A percentile compares a stretch with the other conserved stretches of the same genome.
Conservation (phyloP, 345 rosid species). For the Euphorbia peplus region DNA sequence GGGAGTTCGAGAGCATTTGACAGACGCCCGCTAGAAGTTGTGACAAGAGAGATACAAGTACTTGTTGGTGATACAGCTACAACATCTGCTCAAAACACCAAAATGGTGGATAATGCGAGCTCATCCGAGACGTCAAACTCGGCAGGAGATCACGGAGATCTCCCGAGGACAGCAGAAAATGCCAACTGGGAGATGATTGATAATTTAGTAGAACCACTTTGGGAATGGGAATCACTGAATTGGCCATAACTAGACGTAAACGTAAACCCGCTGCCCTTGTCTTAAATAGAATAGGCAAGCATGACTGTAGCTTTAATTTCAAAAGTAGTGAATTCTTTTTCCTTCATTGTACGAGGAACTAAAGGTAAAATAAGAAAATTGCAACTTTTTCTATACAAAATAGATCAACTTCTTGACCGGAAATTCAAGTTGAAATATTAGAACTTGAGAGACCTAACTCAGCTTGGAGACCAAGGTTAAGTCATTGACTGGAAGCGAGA, state of each 20-base stretch:
- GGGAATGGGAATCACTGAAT: conserved; percentile 54
- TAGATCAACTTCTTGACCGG: too few species aligned
- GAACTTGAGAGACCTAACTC: too few species aligned
- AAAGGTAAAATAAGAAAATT: not conserved
- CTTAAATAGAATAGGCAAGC: not conserved
- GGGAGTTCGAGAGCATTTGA: conserved; percentile 82
- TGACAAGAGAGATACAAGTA: conserved; percentile 26
- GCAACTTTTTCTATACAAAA: not conserved
- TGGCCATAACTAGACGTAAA: conserved; percentile 37
- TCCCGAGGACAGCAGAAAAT: conserved; percentile 26
- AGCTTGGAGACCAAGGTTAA: not conserved
- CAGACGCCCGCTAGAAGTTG: conserved; percentile 66
- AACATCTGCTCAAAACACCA: conserved; percentile 26
- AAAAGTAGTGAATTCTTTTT: conserved; percentile 4
- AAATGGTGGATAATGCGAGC: conserved; percentile 29
- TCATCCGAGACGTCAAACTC: conserved; percentile 48
- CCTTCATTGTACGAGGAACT: conserved; percentile 1
- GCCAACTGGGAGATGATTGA: conserved; percentile 27
- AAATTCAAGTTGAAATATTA: too few species aligned
- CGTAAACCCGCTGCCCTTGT: conserved; percentile 2
- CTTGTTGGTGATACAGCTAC: conserved; percentile 27
- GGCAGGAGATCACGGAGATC: conserved; percentile 39
- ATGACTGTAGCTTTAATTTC: not conserved
- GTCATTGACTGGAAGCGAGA: not conserved
- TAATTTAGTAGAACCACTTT: conserved; percentile 32